Conservation (phyloP, 371 early-diverging fungal genomes). For the Mortierella sp. region DNA sequence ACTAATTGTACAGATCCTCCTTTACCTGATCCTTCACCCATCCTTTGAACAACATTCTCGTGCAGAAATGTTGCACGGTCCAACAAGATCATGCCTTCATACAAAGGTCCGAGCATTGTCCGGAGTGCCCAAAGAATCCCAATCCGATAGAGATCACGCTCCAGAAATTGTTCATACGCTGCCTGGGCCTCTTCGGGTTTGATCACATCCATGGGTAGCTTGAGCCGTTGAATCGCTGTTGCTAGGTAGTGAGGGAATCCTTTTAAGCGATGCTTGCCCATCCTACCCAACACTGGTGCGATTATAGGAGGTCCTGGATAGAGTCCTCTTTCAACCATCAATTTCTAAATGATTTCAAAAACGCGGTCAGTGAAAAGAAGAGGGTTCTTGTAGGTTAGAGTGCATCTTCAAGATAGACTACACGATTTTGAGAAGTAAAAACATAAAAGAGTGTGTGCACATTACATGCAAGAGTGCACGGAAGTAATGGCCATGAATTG, state of each 20-base stretch:
- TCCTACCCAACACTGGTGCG: slow-evolving; percentile 70
- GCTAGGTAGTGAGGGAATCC: slow-evolving; percentile 39
- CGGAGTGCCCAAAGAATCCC: slow-evolving; percentile 84
- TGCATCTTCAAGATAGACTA: too few relatives aligned
- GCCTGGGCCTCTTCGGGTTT: slow-evolving; percentile 56
- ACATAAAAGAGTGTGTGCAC: not conserved
- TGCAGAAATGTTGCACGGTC: slow-evolving; percentile 79
- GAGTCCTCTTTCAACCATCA: slow-evolving; percentile 65
- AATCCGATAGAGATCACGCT: slow-evolving; percentile 66
- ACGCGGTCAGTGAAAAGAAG: not conserved
- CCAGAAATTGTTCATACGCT: slow-evolving; percentile 51
- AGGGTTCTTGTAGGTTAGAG: too few relatives aligned
- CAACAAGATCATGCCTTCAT: slow-evolving; percentile 81
- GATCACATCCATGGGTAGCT: slow-evolving; percentile 58
- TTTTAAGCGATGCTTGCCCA: slow-evolving; percentile 61
- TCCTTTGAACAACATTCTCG: slow-evolving; percentile 51
- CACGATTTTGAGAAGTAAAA: too few relatives aligned
- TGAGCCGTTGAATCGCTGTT: slow-evolving; percentile 57
- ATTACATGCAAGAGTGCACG: slow-evolving; percentile 72
- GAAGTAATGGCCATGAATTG: slow-evolving; percentile 78
- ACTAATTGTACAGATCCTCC: slow-evolving; percentile 37
- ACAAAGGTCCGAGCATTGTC: slow-evolving; percentile 74
- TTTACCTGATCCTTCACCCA: not conserved
- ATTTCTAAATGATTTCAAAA: slow-evolving; percentile 45
- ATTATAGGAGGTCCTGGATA: slow-evolving; percentile 57